Evolutionary conservation across 441 rosid species (phyloP), one percentile per base, ranked within the genome.

Genomic region (Biscutella laevigata): DNA sequence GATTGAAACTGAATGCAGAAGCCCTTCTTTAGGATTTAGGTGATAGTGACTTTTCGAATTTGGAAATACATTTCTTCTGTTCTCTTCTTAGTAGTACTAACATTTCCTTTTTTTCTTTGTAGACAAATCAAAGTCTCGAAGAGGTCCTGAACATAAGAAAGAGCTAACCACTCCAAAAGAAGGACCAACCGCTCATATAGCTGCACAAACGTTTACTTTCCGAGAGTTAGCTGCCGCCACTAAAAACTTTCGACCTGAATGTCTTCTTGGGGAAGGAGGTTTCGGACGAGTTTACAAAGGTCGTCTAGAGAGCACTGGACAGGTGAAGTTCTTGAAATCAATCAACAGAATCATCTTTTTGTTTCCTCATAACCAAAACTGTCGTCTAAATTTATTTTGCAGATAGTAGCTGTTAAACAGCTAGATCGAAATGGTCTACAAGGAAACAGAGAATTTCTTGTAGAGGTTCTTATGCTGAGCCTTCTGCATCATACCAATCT

Each of bases 381-480:
- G 40, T 33, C 41, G 19, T 47, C 27, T 46, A 15, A 50, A 29
- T 56, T 14, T 22, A 36, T 51, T 33, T 60, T 57, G 71, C 81
- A 91, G 96, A 83, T 80, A 55, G 98, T 83, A 39, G 96, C 96
- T n/a, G 98, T 91, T 62, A 91, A 91, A 71, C 95, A 86, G 71
- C 84, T 91, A n/a, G 98, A 88, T 64, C 77, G 94, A 59, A 88
- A 91, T 24, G 98, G 98, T 38, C 86, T 88, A 66, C 98, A 91
- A 70, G 98, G 98, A 70, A 91, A 88, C 59, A 76, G 98, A 78
- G 96, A 91, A 71, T 91, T 91, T 74, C 80, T 85, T 54, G 98
- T 88, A 41, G 96, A 88, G 71, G 98, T 91, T 73, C 95, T 91
- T 38, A 88, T 91, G 96, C 94, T 91, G 60, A 91, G 98, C 67